These are phyloP conservation scores for Mycosphaerella sp. DNA, from an alignment of 2,329 filamentous ascomycete genomes.

Conservation along the genomic window DNA sequence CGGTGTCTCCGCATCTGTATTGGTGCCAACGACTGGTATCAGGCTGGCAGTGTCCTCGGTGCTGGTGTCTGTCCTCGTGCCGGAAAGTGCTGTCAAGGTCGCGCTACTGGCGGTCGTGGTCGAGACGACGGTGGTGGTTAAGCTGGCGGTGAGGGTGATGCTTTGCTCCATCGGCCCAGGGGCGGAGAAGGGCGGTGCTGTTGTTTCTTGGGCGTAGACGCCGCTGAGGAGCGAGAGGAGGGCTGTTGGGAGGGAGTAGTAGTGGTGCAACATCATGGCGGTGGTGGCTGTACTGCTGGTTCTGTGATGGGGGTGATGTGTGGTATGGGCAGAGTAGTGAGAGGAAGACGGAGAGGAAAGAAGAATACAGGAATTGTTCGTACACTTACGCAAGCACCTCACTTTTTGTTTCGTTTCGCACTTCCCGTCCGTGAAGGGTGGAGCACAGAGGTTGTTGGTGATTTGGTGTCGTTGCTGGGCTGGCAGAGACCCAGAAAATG, in stretches of 20 bases:
- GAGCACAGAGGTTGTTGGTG: too few relatives aligned
- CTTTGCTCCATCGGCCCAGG: constrained; percentile 1
- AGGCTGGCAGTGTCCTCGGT: background rate
- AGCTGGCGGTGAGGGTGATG: background rate
- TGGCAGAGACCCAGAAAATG: too few relatives aligned
- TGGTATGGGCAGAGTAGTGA: too few relatives aligned
- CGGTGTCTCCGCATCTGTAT: background rate
- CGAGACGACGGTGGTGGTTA: background rate
- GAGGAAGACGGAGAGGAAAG: too few relatives aligned
- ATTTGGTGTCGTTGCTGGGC: too few relatives aligned
- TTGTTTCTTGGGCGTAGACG: constrained; percentile 4
- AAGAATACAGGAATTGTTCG: too few relatives aligned
- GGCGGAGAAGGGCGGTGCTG: background rate
- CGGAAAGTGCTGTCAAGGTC: background rate
- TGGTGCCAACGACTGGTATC: background rate
- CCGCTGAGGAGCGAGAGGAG: background rate
- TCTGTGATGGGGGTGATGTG: too few relatives aligned
- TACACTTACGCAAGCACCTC: too few relatives aligned
- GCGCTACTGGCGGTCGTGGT: background rate
- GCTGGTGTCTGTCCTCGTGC: background rate
- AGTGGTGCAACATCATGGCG: background rate
- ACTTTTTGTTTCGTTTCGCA: too few relatives aligned
- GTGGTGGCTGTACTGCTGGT: background rate
- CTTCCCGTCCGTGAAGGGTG: too few relatives aligned
- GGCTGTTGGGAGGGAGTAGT: background rate